phyloP scores from a whole-genome alignment of 495 filamentous ascomycete species.

The Penicillium atrosanguineum region DNA sequence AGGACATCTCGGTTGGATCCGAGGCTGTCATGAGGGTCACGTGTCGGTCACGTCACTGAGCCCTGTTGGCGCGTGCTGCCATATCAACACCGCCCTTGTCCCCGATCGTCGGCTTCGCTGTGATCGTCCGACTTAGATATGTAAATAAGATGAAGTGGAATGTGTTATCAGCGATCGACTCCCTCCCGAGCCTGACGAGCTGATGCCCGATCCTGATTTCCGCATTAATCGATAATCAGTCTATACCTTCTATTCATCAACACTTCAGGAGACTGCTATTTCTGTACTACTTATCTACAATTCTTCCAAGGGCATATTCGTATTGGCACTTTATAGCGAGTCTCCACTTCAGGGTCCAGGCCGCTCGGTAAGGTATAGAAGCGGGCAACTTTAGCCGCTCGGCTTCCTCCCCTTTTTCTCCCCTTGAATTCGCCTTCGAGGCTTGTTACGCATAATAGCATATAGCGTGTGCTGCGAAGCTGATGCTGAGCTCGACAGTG shows the following conservation, averaged over 20 bases:
- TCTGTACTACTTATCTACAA: no score
- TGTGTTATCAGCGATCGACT: background rate
- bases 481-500: no score
- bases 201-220: background rate
- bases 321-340: no score
- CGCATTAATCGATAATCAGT: background rate
- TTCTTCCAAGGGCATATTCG: no score
- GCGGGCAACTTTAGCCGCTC: no score
- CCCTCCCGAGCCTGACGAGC: background rate
- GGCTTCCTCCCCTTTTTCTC: no score
- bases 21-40: conserved; percentile 5
- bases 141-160: background rate
- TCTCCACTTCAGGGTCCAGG: no score
- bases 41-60: conserved; percentile 5
- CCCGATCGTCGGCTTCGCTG: background rate
- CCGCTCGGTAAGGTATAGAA: no score
- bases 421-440: no score
- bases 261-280: no score
- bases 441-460: no score
- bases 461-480: no score
- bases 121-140: background rate
- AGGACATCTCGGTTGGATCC: conserved; percentile 4
- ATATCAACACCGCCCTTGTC: background rate
- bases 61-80: background rate
- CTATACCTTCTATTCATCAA: background rate